Percentiles rank a stretch among this genome's conserved stretches.
phyloP scores from a whole-genome alignment of 441 rosid species.

The Euphorbia celastroides region DNA sequence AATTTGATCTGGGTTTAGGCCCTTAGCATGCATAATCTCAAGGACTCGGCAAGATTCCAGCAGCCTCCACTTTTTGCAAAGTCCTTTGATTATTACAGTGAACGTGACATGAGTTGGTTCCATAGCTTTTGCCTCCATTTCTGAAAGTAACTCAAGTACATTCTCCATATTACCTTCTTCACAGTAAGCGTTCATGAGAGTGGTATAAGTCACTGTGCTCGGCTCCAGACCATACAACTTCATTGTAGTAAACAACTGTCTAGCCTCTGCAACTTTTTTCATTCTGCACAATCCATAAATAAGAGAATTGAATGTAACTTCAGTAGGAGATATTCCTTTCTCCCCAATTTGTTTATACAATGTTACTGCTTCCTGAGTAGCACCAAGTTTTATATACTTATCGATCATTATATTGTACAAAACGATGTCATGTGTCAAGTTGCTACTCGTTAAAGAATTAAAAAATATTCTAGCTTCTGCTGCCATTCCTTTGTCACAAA shows the following conservation, averaged over 20 bases:
- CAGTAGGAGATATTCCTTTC: constrained; percentile 48
- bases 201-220: constrained; percentile 58
- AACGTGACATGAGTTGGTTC: constrained; percentile 51
- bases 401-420: constrained; percentile 65
- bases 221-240: constrained; percentile 51
- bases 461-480: constrained; percentile 51
- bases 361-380: constrained; percentile 39
- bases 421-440: constrained; percentile 32
- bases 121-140: constrained; percentile 44
- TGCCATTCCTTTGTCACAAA: constrained; percentile 49
- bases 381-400: constrained; percentile 54
- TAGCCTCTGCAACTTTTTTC: constrained; percentile 41
- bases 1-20: constrained; percentile 61
- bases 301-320: constrained; percentile 69
- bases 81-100: constrained; percentile 63
- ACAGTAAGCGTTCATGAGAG: constrained; percentile 64
- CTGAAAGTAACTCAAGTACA: constrained; percentile 36
- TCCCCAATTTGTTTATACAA: constrained; percentile 33
- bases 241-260: constrained; percentile 40
- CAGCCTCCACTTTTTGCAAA: constrained; percentile 47
- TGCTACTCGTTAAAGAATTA: constrained; percentile 36
- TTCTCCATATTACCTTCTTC: constrained; percentile 33
- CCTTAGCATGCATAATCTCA: constrained; percentile 44
- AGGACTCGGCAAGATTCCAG: constrained; percentile 46
- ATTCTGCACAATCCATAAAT: constrained; percentile 61